These are phyloP conservation scores for Immersiella caudata DNA, from an alignment of 495 filamentous ascomycete species.

Conservation along the genomic window DNA sequence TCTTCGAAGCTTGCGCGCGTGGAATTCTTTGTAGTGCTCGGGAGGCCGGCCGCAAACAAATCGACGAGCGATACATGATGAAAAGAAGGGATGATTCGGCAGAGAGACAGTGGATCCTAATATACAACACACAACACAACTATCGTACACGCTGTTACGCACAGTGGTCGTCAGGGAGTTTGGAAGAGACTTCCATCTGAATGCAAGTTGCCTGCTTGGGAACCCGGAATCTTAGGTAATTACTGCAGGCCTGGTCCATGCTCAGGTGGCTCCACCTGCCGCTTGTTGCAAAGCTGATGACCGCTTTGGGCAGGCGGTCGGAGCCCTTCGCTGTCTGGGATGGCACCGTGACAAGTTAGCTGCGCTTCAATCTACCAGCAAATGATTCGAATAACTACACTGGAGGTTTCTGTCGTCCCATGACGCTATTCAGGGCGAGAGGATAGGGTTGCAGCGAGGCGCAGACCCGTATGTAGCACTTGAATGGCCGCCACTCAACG, in stretches of 20 bases:
- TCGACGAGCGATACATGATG: constrained; percentile 34
- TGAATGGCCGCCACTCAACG: no score
- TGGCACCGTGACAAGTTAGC: background rate
- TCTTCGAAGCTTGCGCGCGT: constrained; percentile 25
- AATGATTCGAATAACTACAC: background rate
- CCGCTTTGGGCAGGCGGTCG: constrained; percentile 27
- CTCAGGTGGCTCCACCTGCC: background rate
- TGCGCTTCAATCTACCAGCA: background rate
- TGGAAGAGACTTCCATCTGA: background rate
- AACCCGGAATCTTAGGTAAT: constrained; percentile 2
- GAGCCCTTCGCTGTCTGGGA: background rate
- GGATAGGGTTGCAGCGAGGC: no score
- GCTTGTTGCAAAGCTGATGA: background rate
- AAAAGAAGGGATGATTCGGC: constrained; percentile 15
- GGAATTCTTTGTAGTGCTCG: constrained; percentile 30
- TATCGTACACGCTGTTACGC: constrained; percentile 5
- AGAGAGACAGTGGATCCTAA: constrained; percentile 2
- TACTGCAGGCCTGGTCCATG: background rate
- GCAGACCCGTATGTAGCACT: no score
- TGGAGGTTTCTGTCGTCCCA: background rate
- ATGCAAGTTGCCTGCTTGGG: background rate
- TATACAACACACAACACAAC: constrained; percentile 29
- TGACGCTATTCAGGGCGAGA: background rate
- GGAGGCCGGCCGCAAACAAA: constrained; percentile 27
- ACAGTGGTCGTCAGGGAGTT: constrained; percentile 6